phyloP scores from a whole-genome alignment of 2,329 filamentous ascomycete genomes.

The Botrytis tulipae region DNA sequence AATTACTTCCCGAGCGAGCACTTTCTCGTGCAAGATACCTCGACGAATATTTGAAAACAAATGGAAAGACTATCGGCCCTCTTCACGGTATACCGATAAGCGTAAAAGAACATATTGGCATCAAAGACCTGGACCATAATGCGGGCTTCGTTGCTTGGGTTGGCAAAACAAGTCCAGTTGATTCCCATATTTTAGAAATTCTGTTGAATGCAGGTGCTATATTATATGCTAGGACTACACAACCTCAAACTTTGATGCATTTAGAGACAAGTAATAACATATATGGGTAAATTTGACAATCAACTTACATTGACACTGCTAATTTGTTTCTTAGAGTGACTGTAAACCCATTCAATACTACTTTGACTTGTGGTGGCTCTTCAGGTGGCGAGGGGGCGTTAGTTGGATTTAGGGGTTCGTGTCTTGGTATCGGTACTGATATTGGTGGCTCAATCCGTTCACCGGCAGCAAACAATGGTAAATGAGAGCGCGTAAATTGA shows the following conservation, averaged over 20 bases:
- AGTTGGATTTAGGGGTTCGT: conserved; percentile 50
- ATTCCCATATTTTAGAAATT: conserved; percentile 49
- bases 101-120: conserved; percentile 52
- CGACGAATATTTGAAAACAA: conserved; percentile 37
- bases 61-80: conserved; percentile 39
- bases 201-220: conserved; percentile 49
- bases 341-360: conserved; percentile 53
- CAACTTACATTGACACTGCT: neutral
- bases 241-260: conserved; percentile 56
- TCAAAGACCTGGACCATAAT: conserved; percentile 49
- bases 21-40: conserved; percentile 38
- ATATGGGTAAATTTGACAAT: conserved; percentile 40
- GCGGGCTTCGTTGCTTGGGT: conserved; percentile 51
- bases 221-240: conserved; percentile 52
- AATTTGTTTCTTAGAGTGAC: conserved; percentile 45
- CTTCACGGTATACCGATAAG: conserved; percentile 50
- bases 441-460: conserved; percentile 51
- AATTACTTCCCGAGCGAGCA: conserved; percentile 41
- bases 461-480: conserved; percentile 49
- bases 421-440: conserved; percentile 54
- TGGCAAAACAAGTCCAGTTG: conserved; percentile 44
- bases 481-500: neutral
- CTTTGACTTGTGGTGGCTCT: conserved; percentile 51
- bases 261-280: conserved; percentile 51
- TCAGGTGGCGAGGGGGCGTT: conserved; percentile 58